Conservation (phyloP, 2,329 filamentous ascomycete genomes). For the Teratosphaeria epicoccoides region DNA sequence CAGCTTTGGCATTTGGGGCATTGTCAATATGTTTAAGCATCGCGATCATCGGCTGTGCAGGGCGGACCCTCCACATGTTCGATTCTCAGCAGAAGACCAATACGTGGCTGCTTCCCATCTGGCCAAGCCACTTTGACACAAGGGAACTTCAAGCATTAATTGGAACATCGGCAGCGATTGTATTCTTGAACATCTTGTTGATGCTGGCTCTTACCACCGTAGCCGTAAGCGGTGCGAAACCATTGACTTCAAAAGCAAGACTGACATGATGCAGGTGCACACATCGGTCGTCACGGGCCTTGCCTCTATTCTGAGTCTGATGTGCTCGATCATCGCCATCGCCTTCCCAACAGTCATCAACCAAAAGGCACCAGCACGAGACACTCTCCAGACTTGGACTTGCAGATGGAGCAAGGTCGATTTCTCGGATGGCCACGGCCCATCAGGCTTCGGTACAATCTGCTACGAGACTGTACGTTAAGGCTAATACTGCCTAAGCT, state of each 20-base stretch:
- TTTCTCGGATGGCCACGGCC: conserved; percentile 12
- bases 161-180: conserved; percentile 27
- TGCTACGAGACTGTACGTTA: conserved; percentile 32
- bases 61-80: conserved; percentile 34
- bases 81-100: conserved; percentile 33
- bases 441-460: conserved; percentile 27
- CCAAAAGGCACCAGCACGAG: conserved; percentile 12
- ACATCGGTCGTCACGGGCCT: conserved; percentile 29
- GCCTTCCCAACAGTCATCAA: conserved; percentile 28
- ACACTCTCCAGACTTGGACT: conserved; percentile 30
- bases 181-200: conserved; percentile 29
- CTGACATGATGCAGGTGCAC: conserved; percentile 25
- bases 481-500: neutral
- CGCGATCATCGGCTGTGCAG: conserved; percentile 34
- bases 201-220: conserved; percentile 28
- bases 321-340: conserved; percentile 32
- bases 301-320: conserved; percentile 26
- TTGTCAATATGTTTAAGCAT: conserved; percentile 30
- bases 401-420: conserved; percentile 22
- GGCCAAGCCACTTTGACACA: conserved; percentile 38
- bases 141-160: conserved; percentile 33
- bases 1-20: conserved; percentile 14
- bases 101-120: conserved; percentile 39
- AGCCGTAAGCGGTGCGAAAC: neutral
- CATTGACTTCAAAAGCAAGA: neutral